phyloP scores from a whole-genome alignment of 1,284 basidiomycete species.

The Marasmius oreades region DNA sequence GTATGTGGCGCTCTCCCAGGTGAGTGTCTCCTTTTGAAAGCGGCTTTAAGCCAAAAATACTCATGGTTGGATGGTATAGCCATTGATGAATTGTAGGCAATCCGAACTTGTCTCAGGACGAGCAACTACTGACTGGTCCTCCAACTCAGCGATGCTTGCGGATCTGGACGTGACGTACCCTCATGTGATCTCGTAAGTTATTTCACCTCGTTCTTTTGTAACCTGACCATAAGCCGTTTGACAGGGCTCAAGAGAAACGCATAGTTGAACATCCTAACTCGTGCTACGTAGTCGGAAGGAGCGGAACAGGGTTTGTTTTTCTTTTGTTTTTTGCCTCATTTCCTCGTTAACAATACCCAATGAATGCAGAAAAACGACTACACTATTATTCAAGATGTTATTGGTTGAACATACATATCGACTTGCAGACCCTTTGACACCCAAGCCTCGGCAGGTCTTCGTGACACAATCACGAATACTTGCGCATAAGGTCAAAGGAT shows the following conservation, averaged over 20 bases:
- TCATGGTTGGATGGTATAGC: conserved; percentile 28
- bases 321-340: neutral
- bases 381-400: conserved; percentile 73
- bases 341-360: conserved; percentile 1
- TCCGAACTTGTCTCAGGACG: neutral
- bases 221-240: neutral
- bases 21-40: conserved; percentile 20
- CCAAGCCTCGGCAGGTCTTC: conserved; percentile 62
- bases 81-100: conserved; percentile 47
- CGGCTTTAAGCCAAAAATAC: conserved; percentile 5
- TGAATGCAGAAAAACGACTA: conserved; percentile 64
- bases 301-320: conserved; percentile 62
- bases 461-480: conserved; percentile 68
- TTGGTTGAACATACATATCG: conserved; percentile 55
- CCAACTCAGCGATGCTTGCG: conserved; percentile 26
- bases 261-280: conserved; percentile 61
- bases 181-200: conserved; percentile 31
- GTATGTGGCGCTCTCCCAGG: conserved; percentile 61
- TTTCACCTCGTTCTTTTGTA: neutral
- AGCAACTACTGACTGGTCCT: conserved; percentile 13
- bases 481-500: conserved; percentile 63
- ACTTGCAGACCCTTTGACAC: conserved; percentile 25
- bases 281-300: conserved; percentile 68
- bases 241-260: conserved; percentile 51
- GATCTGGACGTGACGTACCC: conserved; percentile 51